A percentile compares a stretch with the other conserved stretches of the same genome.
These are phyloP conservation scores for Ilyonectria mors-panacis DNA, from an alignment of 2,329 filamentous ascomycete species.

Conservation along the genomic window DNA sequence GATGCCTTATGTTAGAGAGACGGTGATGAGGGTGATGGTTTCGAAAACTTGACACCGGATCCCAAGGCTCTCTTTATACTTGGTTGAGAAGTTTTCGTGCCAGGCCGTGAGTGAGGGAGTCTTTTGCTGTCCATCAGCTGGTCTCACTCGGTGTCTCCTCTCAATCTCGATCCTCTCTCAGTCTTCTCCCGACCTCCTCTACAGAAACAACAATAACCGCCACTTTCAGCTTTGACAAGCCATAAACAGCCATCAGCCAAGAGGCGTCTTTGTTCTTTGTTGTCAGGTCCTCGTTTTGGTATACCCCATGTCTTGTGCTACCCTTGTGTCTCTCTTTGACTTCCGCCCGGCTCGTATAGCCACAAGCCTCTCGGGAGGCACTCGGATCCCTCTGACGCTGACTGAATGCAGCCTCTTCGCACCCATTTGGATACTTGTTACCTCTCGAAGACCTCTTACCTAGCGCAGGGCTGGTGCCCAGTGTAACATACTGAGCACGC, in stretches of 20 bases:
- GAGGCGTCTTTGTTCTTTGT: slow-evolving; percentile 4
- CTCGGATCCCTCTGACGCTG: slow-evolving; percentile 2
- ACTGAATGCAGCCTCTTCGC: slow-evolving; percentile 2
- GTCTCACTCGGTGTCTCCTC: neutral
- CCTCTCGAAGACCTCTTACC: neutral
- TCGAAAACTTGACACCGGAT: slow-evolving; percentile 2
- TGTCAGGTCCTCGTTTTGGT: neutral
- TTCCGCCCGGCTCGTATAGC: slow-evolving; percentile 29
- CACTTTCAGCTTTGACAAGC: slow-evolving; percentile 2
- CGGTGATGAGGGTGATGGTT: slow-evolving; percentile 28
- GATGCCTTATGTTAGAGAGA: slow-evolving; percentile 20
- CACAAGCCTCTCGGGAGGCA: slow-evolving; percentile 2
- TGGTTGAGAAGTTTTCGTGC: neutral
- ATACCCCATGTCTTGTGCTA: neutral
- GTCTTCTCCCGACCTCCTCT: neutral
- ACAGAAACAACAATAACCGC: neutral
- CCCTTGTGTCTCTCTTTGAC: neutral
- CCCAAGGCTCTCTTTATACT: slow-evolving; percentile 18
- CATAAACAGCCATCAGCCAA: neutral
- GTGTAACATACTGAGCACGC: slow-evolving; percentile 6
- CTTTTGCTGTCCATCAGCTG: neutral
- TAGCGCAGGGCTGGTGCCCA: neutral
- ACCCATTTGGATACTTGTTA: slow-evolving; percentile 5
- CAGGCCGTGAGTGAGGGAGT: neutral
- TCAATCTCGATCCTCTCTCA: neutral